These are phyloP conservation scores for Tolypocladium pustulatum DNA, from an alignment of 2,329 filamentous ascomycete species.

Conservation along the genomic window DNA sequence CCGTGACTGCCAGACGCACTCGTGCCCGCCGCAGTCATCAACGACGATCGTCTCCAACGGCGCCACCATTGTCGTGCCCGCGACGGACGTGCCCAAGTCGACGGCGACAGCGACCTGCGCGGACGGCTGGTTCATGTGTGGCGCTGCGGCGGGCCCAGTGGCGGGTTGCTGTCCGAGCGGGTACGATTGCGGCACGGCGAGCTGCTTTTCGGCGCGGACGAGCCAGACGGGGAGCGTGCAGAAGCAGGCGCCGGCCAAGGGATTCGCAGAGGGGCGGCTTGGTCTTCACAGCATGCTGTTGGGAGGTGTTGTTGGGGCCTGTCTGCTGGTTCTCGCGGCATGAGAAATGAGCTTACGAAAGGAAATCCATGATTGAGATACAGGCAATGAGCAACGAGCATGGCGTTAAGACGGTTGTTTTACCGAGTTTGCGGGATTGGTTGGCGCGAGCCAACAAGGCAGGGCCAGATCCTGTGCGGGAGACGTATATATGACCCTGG, in stretches of 20 bases:
- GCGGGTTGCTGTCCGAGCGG: slow-evolving; percentile 79
- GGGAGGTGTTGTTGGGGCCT: neutral
- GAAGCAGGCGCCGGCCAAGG: slow-evolving; percentile 34
- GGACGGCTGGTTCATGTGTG: slow-evolving; percentile 67
- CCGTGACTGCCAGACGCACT: slow-evolving; percentile 70
- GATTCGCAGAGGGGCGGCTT: slow-evolving; percentile 1
- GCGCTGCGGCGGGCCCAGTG: slow-evolving; percentile 43
- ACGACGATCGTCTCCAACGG: slow-evolving; percentile 60
- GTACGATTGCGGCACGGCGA: slow-evolving; percentile 61
- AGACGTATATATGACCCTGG: neutral
- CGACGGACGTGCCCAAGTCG: slow-evolving; percentile 32
- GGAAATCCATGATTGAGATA: neutral
- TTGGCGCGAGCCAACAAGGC: neutral
- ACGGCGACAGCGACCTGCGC: slow-evolving; percentile 50
- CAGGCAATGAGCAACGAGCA: neutral
- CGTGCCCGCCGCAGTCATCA: slow-evolving; percentile 52
- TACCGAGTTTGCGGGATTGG: neutral
- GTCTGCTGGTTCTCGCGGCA: neutral
- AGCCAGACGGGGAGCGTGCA: slow-evolving; percentile 46
- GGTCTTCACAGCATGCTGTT: neutral
- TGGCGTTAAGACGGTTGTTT: neutral
- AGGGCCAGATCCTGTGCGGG: neutral
- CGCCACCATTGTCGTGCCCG: slow-evolving; percentile 60
- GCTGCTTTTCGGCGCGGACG: slow-evolving; percentile 50
- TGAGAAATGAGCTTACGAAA: neutral